These are phyloP conservation scores for Zygotorulaspora sp. DNA, from an alignment of 805 yeast genomes.

Conservation along the genomic window DNA sequence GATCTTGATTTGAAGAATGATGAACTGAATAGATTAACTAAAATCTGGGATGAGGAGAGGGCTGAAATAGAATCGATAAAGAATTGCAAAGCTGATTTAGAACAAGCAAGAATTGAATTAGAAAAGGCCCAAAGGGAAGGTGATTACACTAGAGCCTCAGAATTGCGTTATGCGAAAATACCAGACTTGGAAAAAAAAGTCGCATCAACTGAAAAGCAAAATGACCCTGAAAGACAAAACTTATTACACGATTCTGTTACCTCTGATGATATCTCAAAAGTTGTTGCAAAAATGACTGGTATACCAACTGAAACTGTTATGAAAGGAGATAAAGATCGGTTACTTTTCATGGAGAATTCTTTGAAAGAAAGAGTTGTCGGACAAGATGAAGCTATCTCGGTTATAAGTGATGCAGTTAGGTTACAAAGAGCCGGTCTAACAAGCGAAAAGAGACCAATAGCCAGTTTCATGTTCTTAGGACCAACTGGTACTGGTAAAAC, in stretches of 20 bases:
- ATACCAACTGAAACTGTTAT: conserved; percentile 86
- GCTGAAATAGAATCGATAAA: conserved; percentile 72
- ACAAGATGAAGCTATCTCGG: conserved; percentile 89
- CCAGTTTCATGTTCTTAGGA: conserved; percentile 93
- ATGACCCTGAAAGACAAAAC: conserved; percentile 30
- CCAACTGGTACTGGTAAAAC: conserved; percentile 99
- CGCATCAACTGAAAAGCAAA: conserved; percentile 40
- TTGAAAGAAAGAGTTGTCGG: conserved; percentile 80
- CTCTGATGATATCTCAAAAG: conserved; percentile 88
- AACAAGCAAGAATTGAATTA: conserved; percentile 75
- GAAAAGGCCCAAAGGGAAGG: conserved; percentile 82
- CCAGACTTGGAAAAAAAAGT: conserved; percentile 71
- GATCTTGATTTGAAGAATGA: conserved; percentile 58
- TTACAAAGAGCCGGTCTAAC: conserved; percentile 95
- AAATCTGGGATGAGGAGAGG: conserved; percentile 83
- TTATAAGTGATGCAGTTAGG: conserved; percentile 91
- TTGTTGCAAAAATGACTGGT: conserved; percentile 91
- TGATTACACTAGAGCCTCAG: conserved; percentile 83
- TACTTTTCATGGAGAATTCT: conserved; percentile 79
- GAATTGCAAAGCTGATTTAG: conserved; percentile 74
- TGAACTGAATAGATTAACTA: conserved; percentile 68
- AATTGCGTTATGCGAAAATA: conserved; percentile 78
- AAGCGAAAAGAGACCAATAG: conserved; percentile 90
- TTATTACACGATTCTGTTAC: conserved; percentile 81
- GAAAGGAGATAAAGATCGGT: conserved; percentile 91